Percentiles rank a stretch among this genome's conserved stretches.
phyloP scores from a whole-genome alignment of 495 filamentous ascomycete genomes.

The Chlorociboria aeruginascens region DNA sequence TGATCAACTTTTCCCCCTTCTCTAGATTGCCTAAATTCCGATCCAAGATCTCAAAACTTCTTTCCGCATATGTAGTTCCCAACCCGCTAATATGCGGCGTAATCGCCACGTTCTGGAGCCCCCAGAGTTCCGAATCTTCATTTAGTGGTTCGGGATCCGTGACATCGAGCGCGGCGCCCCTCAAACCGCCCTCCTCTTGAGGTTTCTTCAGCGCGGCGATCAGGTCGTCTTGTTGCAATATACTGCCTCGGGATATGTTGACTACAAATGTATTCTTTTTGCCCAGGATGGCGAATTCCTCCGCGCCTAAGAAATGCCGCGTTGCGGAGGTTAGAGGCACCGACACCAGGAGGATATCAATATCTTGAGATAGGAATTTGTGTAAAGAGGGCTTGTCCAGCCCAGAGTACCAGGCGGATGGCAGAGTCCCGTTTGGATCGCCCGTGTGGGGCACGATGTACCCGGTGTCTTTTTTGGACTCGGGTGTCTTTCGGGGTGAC shows the following conservation, averaged over 20 bases:
- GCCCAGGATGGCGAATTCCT: slow-evolving; percentile 56
- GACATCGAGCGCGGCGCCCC: slow-evolving; percentile 73
- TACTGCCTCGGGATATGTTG: slow-evolving; percentile 64
- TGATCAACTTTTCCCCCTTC: slow-evolving; percentile 51
- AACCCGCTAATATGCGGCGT: slow-evolving; percentile 69
- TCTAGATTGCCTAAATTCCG: slow-evolving; percentile 48
- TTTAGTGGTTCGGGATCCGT: slow-evolving; percentile 80
- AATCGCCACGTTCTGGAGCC: slow-evolving; percentile 58
- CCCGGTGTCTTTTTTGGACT: slow-evolving; percentile 46
- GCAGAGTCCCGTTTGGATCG: slow-evolving; percentile 62
- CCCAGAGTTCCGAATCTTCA: slow-evolving; percentile 56
- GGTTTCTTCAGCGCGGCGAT: slow-evolving; percentile 43
- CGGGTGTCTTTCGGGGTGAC: slow-evolving; percentile 38
- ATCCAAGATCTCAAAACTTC: slow-evolving; percentile 47
- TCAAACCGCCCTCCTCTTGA: slow-evolving; percentile 33
- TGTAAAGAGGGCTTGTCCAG: slow-evolving; percentile 44
- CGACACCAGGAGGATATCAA: slow-evolving; percentile 66
- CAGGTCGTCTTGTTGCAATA: slow-evolving; percentile 59
- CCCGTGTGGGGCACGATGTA: slow-evolving; percentile 69
- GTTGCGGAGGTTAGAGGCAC: slow-evolving; percentile 64
- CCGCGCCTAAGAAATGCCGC: slow-evolving; percentile 42
- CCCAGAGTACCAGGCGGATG: slow-evolving; percentile 63
- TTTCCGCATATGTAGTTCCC: slow-evolving; percentile 42
- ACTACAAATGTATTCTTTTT: slow-evolving; percentile 48
- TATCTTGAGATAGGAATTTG: slow-evolving; percentile 52